Conservation (phyloP, 345 rosid genomes). For the Erodium maritimum region DNA sequence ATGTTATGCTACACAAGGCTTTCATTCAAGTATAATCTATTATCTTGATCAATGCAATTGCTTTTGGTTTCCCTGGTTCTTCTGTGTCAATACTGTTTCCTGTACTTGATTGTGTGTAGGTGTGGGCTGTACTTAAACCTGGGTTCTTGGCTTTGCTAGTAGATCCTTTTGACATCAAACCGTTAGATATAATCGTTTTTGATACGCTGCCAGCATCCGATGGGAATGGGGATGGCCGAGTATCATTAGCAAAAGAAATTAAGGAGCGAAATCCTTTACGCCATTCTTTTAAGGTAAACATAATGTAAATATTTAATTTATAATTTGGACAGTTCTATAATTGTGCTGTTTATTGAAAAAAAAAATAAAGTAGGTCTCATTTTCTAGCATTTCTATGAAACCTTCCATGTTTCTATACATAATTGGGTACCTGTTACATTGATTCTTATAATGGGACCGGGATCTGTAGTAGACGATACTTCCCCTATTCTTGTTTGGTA, state of each 20-base stretch:
- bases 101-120: constrained; percentile 31
- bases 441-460: too few species aligned
- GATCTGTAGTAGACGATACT: too few species aligned
- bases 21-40: not conserved
- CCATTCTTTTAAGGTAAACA: constrained; percentile 75
- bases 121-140: constrained; percentile 95
- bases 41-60: not conserved
- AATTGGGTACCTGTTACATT: too few species aligned
- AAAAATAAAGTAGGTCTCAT: not conserved
- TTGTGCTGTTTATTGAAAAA: constrained; percentile 1
- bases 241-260: constrained; percentile 67
- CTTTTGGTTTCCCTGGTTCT: not conserved
- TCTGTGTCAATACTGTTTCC: not conserved
- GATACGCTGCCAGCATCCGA: constrained; percentile 83
- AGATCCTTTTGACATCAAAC: constrained; percentile 78
- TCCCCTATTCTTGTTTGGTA: too few species aligned
- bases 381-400: too few species aligned
- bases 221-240: constrained; percentile 69
- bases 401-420: too few species aligned
- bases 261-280: constrained; percentile 92
- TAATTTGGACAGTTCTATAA: not conserved
- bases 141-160: constrained; percentile 89
- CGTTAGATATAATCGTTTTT: constrained; percentile 79
- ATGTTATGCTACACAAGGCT: not conserved
- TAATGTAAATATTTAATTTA: not conserved